These are phyloP conservation scores for Lipomyces sp. DNA, from an alignment of 805 yeast species.

Conservation along the genomic window DNA sequence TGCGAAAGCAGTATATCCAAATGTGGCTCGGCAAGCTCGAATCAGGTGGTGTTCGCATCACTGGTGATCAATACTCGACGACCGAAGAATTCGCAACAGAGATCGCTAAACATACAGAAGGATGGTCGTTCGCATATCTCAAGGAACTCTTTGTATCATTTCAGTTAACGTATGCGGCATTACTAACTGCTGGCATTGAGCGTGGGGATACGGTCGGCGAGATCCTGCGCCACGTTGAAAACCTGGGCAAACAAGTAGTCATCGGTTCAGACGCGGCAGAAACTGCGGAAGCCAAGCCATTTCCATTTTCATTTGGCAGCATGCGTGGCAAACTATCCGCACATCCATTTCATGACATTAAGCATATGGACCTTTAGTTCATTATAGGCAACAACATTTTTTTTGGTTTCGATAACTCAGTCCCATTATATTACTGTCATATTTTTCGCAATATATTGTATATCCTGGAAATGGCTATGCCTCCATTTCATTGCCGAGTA, in stretches of 20 bases:
- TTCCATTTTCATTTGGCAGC: too few species aligned
- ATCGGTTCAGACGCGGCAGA: not conserved
- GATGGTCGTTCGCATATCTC: slow-evolving; percentile 11
- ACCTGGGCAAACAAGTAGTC: not conserved
- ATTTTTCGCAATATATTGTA: too few species aligned
- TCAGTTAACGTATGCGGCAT: slow-evolving; percentile 1
- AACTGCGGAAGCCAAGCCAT: too few species aligned
- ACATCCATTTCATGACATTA: too few species aligned
- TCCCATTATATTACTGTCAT: too few species aligned
- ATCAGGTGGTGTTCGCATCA: not conserved
- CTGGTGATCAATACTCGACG: slow-evolving; percentile 5
- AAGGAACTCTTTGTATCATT: slow-evolving; percentile 6
- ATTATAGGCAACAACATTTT: too few species aligned
- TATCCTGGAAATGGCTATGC: too few species aligned
- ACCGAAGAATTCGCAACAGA: not conserved
- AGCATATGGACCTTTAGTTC: too few species aligned
- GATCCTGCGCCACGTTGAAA: slow-evolving; percentile 5
- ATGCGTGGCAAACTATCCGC: too few species aligned
- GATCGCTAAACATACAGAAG: not conserved
- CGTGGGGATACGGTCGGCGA: slow-evolving; percentile 2
- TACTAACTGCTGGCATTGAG: not conserved
- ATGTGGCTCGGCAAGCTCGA: slow-evolving; percentile 9
- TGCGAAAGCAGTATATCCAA: not conserved
- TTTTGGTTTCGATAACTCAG: too few species aligned
- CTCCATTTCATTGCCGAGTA: too few species aligned